Evolutionary conservation across 495 filamentous ascomycete genomes (phyloP), one percentile per base, ranked within the genome.

Genomic region (Halenospora varia): DNA sequence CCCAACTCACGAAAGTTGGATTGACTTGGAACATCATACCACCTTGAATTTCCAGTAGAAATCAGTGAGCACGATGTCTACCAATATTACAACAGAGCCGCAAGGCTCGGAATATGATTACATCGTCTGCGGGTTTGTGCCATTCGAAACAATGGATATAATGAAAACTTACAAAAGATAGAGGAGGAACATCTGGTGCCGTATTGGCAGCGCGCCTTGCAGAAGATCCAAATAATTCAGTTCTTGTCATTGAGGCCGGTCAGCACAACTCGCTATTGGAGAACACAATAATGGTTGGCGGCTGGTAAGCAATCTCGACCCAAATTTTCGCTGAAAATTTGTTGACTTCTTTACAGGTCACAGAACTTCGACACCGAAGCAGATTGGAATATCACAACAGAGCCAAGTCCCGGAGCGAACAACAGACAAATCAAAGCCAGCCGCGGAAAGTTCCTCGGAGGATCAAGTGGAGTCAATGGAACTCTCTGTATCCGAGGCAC

Each of bases 131-230:
- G 59, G 59, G 59, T 62, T 10, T 8, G 59, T 48, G 23, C 4
- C 8, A 17, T 25, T 3, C 19, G 2, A 25, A 2, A 2, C 26
- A 19, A 1, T 9, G 13, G n/a, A 47, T 17, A 25, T 10, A 15
- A 10, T 23, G n/a, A 15, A 15, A 29, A 77, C 76, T 15, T 73
- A 69, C 50, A 68, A 75, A 48, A 71, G 65, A 25, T 19, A 89
- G 88, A 57, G 91, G 89, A 48, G 91, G 91, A 63, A 94, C 91
- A 20, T 88, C 90, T 2, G 91, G 91, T 50, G 87, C 89, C 65
- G 89, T 91, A 40, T 82, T 96, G 60, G 90, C 89, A 46, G 68
- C 70, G 10, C 69, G 73, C 49, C 63, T 76, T 2, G 75, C 72
- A 25, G 83, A 84, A 53, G 70, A 78, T 57, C 62, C 68, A 11